Evolutionary conservation across 371 early-diverging fungal genomes (phyloP).

Genomic region (Mucor ambiguus): DNA sequence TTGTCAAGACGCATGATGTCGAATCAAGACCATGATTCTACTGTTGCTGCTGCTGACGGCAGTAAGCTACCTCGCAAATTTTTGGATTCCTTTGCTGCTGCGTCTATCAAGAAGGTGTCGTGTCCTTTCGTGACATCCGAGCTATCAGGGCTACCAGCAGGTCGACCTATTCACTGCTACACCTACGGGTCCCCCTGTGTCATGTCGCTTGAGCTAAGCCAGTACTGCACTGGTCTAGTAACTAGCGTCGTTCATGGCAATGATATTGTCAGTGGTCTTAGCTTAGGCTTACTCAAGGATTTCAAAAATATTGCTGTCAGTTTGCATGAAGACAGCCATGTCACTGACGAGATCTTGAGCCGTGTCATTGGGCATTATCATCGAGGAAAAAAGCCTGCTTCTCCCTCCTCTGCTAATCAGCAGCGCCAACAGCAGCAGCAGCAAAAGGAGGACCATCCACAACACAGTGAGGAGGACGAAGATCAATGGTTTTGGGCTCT

Average conservation of each 20-base stretch:
- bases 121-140: conserved; percentile 66
- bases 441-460: not conserved
- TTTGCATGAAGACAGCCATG: conserved; percentile 62
- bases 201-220: conserved; percentile 66
- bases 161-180: conserved; percentile 78
- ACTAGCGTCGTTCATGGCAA: conserved; percentile 75
- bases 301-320: conserved; percentile 75
- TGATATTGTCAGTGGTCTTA: conserved; percentile 74
- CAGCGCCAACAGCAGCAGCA: not conserved
- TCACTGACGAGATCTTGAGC: conserved; percentile 72
- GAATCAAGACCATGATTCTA: conserved; percentile 4
- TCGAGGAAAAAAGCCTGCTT: conserved; percentile 9
- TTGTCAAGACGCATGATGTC: conserved; percentile 28
- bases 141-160: conserved; percentile 66
- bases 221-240: conserved; percentile 70
- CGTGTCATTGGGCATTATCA: conserved; percentile 56
- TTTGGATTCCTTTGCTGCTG: conserved; percentile 31
- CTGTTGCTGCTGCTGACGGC: not conserved
- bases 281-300: conserved; percentile 73
- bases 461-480: conserved; percentile 35
- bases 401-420: conserved; percentile 10
- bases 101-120: conserved; percentile 8
- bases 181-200: conserved; percentile 78
- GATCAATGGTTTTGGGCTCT: conserved; percentile 84
- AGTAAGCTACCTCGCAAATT: not conserved